Conservation (phyloP, 1,139 yeast species). For the Kodamaea fungicola region DNA sequence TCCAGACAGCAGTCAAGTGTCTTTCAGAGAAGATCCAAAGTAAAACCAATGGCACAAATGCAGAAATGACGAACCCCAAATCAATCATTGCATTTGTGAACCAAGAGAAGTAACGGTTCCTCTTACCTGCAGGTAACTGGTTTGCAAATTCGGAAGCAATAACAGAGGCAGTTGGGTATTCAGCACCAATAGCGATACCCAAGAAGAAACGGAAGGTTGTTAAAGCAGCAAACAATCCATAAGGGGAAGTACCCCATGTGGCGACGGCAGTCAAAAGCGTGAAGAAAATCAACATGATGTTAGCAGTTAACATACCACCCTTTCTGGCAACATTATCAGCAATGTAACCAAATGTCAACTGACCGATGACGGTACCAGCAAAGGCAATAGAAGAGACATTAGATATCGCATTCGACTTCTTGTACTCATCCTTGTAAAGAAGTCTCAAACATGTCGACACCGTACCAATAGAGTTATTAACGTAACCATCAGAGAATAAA, state of each 20-base stretch:
- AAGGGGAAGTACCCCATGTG: constrained; percentile 68
- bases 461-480: constrained; percentile 50
- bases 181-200: constrained; percentile 86
- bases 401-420: constrained; percentile 34
- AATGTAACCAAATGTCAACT: constrained; percentile 41
- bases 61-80: constrained; percentile 75
- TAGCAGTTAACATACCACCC: constrained; percentile 45
- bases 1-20: constrained; percentile 83
- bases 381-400: constrained; percentile 48
- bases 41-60: constrained; percentile 83
- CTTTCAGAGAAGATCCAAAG: constrained; percentile 75
- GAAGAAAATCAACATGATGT: constrained; percentile 42
- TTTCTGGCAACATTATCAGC: constrained; percentile 48
- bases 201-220: constrained; percentile 83
- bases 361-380: constrained; percentile 50
- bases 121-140: constrained; percentile 68
- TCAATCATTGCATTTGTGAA: constrained; percentile 90
- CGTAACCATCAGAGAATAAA: constrained; percentile 51
- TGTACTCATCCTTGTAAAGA: constrained; percentile 30
- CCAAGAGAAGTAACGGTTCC: constrained; percentile 88
- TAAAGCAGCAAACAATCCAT: constrained; percentile 77
- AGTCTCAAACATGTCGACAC: constrained; percentile 35
- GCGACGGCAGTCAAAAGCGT: constrained; percentile 67
- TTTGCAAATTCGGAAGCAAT: constrained; percentile 93
- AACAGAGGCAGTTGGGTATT: constrained; percentile 90